Conservation (phyloP, 2,329 filamentous ascomycete genomes). For the Capronia epimyces region DNA sequence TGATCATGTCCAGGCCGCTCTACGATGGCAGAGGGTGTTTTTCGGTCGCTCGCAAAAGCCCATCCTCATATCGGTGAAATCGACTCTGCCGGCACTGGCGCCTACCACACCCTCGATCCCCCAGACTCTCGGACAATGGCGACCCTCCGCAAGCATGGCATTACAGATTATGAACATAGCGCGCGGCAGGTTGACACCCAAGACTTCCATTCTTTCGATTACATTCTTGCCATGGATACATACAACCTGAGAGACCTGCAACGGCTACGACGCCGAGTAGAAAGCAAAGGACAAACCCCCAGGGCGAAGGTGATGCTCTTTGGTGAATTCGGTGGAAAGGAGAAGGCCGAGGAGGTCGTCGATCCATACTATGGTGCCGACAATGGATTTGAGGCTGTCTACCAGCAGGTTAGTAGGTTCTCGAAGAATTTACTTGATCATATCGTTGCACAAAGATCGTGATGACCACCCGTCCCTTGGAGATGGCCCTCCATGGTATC, state of each 20-base stretch:
- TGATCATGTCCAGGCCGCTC: slow-evolving; percentile 52
- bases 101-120: slow-evolving; percentile 71
- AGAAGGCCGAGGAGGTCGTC: slow-evolving; percentile 61
- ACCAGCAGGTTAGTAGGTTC: slow-evolving; percentile 74
- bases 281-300: slow-evolving; percentile 35
- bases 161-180: slow-evolving; percentile 68
- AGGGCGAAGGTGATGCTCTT: slow-evolving; percentile 66
- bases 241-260: slow-evolving; percentile 65
- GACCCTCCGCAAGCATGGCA: slow-evolving; percentile 67
- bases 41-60: slow-evolving; percentile 55
- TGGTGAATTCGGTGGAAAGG: slow-evolving; percentile 67
- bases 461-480: not conserved
- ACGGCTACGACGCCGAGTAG: slow-evolving; percentile 35
- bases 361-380: slow-evolving; percentile 92
- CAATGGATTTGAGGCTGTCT: slow-evolving; percentile 77
- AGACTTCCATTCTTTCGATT: slow-evolving; percentile 84
- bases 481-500: too few species aligned
- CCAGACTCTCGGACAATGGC: slow-evolving; percentile 81
- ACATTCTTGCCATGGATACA: slow-evolving; percentile 90
- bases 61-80: slow-evolving; percentile 60
- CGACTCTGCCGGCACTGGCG: slow-evolving; percentile 86
- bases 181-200: slow-evolving; percentile 66
- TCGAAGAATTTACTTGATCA: slow-evolving; percentile 68
- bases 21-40: slow-evolving; percentile 94
- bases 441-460: slow-evolving; percentile 39